Percentiles rank a stretch among this genome's conserved stretches.
phyloP scores from a whole-genome alignment of 352 stramenopile species.

The Blastocystis sp. region DNA sequence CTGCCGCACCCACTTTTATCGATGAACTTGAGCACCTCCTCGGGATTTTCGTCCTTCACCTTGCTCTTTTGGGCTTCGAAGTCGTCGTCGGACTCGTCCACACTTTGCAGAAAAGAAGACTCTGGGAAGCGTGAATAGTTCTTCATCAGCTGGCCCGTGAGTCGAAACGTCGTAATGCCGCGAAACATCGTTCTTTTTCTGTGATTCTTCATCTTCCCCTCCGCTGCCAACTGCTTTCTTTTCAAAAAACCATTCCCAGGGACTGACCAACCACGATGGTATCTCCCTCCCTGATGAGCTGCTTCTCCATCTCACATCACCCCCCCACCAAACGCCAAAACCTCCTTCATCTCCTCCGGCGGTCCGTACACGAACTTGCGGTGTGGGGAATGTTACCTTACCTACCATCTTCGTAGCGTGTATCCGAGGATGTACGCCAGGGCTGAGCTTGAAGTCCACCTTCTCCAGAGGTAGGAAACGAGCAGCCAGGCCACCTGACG shows the following conservation, averaged over 20 bases:
- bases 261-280: neutral
- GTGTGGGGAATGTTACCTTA: constrained; percentile 23
- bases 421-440: constrained; percentile 54
- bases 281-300: neutral
- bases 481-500: constrained; percentile 25
- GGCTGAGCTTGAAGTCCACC: constrained; percentile 32
- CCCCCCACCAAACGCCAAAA: neutral
- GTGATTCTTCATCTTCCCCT: neutral
- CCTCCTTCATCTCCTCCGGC: constrained; percentile 36
- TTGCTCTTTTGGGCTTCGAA: constrained; percentile 70
- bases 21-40: constrained; percentile 67
- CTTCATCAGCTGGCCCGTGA: constrained; percentile 50
- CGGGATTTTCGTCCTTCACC: constrained; percentile 70
- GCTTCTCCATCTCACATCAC: constrained; percentile 25
- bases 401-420: constrained; percentile 13
- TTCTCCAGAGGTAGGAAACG: constrained; percentile 58
- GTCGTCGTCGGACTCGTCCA: constrained; percentile 67
- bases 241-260: neutral
- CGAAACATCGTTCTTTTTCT: constrained; percentile 39
- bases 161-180: neutral
- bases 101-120: constrained; percentile 50
- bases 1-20: constrained; percentile 26
- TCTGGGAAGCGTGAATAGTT: constrained; percentile 21
- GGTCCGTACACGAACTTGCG: constrained; percentile 53
- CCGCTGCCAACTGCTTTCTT: neutral